These are phyloP conservation scores for Gaeumannomyces tritici DNA, from an alignment of 2,329 filamentous ascomycete genomes.

Conservation along the genomic window DNA sequence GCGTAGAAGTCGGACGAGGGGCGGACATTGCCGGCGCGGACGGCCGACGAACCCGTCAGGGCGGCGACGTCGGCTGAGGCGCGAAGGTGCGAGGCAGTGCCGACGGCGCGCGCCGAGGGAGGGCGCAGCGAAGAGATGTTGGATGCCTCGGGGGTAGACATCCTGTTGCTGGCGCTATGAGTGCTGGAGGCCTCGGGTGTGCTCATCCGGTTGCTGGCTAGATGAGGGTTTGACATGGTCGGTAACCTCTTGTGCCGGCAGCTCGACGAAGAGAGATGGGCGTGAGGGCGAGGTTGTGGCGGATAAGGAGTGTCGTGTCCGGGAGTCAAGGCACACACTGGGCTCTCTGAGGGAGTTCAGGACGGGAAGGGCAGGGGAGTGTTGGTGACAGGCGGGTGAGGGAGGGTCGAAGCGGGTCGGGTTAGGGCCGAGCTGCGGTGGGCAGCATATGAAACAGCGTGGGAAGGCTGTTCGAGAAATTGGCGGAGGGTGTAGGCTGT, in stretches of 20 bases:
- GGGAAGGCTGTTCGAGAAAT: slow-evolving; percentile 18
- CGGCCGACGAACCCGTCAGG: slow-evolving; percentile 51
- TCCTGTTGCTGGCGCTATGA: slow-evolving; percentile 72
- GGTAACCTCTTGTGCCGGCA: slow-evolving; percentile 27
- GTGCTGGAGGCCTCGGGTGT: slow-evolving; percentile 36
- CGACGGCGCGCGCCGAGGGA: slow-evolving; percentile 67
- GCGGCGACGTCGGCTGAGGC: slow-evolving; percentile 94
- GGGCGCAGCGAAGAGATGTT: slow-evolving; percentile 75
- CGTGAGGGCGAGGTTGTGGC: background rate
- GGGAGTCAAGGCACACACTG: background rate
- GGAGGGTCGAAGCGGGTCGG: slow-evolving; percentile 2
- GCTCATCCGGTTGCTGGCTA: slow-evolving; percentile 1
- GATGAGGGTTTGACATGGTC: slow-evolving; percentile 30
- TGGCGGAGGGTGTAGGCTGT: slow-evolving; percentile 18
- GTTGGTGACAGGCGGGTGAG: background rate
- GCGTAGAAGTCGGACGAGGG: slow-evolving; percentile 93
- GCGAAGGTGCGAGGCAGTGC: slow-evolving; percentile 77
- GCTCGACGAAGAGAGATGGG: slow-evolving; percentile 5
- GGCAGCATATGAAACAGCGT: slow-evolving; percentile 26
- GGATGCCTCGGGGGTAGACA: slow-evolving; percentile 90
- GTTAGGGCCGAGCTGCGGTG: slow-evolving; percentile 7
- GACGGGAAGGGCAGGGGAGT: slow-evolving; percentile 6
- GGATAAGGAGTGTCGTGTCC: background rate
- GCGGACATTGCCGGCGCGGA: slow-evolving; percentile 45
- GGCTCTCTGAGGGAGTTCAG: slow-evolving; percentile 2